phyloP scores from a whole-genome alignment of 768 basidiomycete species.

The Cystofilobasidium capitatum region DNA sequence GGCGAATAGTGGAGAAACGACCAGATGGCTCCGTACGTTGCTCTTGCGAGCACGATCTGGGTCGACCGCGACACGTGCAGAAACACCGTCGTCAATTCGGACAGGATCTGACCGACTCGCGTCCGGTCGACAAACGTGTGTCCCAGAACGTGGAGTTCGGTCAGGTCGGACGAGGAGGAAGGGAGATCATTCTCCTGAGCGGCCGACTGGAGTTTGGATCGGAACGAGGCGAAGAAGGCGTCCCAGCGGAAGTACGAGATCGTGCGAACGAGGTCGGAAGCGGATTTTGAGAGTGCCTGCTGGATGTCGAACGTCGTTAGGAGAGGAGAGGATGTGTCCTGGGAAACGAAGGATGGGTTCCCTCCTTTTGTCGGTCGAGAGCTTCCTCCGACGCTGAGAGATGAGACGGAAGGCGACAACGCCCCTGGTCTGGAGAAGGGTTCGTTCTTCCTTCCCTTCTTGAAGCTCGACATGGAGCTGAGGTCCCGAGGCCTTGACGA shows the following conservation, averaged over 20 bases:
- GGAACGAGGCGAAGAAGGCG: background rate
- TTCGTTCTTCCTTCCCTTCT: background rate
- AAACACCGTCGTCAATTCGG: constrained; percentile 8
- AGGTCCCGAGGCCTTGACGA: background rate
- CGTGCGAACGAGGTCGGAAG: background rate
- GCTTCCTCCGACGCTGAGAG: background rate
- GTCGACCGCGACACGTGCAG: constrained; percentile 10
- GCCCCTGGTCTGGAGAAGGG: background rate
- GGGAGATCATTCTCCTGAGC: background rate
- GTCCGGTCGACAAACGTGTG: constrained; percentile 13
- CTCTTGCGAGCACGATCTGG: background rate
- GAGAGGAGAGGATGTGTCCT: background rate
- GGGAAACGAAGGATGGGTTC: background rate
- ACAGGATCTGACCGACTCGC: constrained; percentile 1
- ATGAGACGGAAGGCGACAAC: background rate
- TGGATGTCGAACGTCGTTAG: background rate
- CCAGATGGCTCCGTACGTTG: constrained; percentile 5
- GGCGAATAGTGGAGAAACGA: constrained; percentile 13
- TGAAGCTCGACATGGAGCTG: too few species aligned
- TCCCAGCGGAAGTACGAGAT: background rate
- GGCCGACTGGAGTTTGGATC: background rate
- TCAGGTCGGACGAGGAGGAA: background rate
- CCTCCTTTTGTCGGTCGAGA: background rate
- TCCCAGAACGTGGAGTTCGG: background rate
- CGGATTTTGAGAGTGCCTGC: background rate